These are phyloP conservation scores for Geotrichum reessii DNA, from an alignment of 1,139 yeast species.

Conservation along the genomic window DNA sequence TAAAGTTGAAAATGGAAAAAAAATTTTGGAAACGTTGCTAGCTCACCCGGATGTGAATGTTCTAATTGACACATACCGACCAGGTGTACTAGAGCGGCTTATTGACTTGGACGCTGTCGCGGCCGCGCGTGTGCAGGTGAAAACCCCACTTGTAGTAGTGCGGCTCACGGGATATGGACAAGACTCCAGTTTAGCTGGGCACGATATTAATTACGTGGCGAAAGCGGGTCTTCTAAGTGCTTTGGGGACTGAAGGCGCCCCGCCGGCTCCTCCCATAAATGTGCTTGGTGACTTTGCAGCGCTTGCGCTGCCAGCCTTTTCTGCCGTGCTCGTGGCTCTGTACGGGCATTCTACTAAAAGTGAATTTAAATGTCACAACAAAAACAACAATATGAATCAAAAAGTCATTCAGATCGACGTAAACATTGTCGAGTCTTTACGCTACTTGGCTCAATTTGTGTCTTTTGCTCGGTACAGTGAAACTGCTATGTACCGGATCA, in stretches of 20 bases:
- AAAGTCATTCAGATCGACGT: slow-evolving; percentile 20
- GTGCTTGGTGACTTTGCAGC: slow-evolving; percentile 27
- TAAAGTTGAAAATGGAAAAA: slow-evolving; percentile 27
- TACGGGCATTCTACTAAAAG: slow-evolving; percentile 10
- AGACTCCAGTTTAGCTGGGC: slow-evolving; percentile 22
- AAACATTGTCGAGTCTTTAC: slow-evolving; percentile 24
- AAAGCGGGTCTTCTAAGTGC: slow-evolving; percentile 21
- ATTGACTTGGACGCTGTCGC: slow-evolving; percentile 30
- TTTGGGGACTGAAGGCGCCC: slow-evolving; percentile 20
- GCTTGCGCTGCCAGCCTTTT: slow-evolving; percentile 23
- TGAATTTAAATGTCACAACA: not conserved
- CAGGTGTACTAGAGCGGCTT: slow-evolving; percentile 32
- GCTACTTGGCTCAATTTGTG: slow-evolving; percentile 22
- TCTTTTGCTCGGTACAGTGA: slow-evolving; percentile 18
- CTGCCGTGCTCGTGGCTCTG: slow-evolving; percentile 22
- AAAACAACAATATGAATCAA: not conserved
- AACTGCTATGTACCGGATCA: not conserved
- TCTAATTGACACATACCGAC: slow-evolving; percentile 34
- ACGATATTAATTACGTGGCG: slow-evolving; percentile 25
- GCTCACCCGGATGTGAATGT: slow-evolving; percentile 27
- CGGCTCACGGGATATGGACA: slow-evolving; percentile 24
- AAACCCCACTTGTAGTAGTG: slow-evolving; percentile 21
- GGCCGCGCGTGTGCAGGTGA: not conserved
- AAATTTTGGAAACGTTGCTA: slow-evolving; percentile 26
- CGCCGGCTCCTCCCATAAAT: slow-evolving; percentile 21